phyloP scores from a whole-genome alignment of 2,329 filamentous ascomycete species.

The Fusarium sp. region DNA sequence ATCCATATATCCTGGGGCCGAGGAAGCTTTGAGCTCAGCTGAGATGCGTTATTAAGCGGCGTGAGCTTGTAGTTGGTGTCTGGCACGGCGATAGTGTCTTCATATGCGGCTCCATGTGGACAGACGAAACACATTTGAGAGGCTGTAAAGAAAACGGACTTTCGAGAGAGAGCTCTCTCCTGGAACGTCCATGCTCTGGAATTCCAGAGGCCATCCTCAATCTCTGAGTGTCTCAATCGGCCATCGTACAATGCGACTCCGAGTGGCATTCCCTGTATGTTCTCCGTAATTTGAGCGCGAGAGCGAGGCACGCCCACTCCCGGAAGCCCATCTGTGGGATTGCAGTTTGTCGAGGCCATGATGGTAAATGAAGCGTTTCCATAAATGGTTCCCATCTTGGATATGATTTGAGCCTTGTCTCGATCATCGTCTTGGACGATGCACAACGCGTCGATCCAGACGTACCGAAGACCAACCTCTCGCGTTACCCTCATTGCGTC shows the following conservation, averaged over 20 bases:
- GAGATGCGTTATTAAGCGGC: constrained; percentile 2
- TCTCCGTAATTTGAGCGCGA: not conserved
- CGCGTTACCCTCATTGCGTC: constrained; percentile 17
- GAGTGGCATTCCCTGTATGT: constrained; percentile 5
- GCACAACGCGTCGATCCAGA: constrained; percentile 28
- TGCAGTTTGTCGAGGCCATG: constrained; percentile 21
- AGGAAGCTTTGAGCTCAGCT: constrained; percentile 7
- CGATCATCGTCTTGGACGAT: constrained; percentile 21
- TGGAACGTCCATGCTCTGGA: constrained; percentile 25
- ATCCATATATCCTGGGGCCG: constrained; percentile 5
- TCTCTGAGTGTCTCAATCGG: not conserved
- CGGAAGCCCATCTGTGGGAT: constrained; percentile 16
- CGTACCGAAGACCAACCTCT: constrained; percentile 12
- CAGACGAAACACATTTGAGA: constrained; percentile 28
- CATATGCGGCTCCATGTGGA: constrained; percentile 11
- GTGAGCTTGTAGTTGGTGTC: not conserved
- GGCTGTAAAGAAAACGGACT: constrained; percentile 17
- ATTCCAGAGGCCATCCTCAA: constrained; percentile 21
- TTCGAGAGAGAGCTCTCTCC: constrained; percentile 19
- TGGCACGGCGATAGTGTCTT: not conserved
- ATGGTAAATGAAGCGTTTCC: constrained; percentile 16
- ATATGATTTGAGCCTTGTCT: constrained; percentile 21
- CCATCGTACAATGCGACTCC: constrained; percentile 15
- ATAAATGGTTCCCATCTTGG: constrained; percentile 22
- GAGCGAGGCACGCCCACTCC: constrained; percentile 3